These are phyloP conservation scores for Gaeumannomyces sp. DNA, from an alignment of 2,329 filamentous ascomycete genomes.

Conservation along the genomic window DNA sequence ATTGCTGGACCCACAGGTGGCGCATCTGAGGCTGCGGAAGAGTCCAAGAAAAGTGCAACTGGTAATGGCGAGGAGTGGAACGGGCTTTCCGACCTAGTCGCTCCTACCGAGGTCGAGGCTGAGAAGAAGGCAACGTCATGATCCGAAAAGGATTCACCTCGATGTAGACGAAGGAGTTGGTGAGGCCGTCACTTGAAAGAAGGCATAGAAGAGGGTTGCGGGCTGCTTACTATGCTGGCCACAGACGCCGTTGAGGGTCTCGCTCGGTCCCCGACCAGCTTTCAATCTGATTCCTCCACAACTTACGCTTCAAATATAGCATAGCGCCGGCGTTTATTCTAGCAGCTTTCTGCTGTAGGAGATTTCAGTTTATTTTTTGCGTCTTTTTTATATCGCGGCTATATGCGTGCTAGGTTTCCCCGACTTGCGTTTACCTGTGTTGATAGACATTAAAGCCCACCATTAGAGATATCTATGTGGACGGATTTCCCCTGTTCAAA, in stretches of 20 bases:
- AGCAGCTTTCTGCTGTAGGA: not conserved
- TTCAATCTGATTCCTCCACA: not conserved
- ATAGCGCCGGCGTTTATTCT: not conserved
- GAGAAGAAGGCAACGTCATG: not conserved
- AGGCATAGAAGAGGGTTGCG: not conserved
- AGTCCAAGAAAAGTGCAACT: not conserved
- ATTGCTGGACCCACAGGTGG: not conserved
- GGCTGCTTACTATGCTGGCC: not conserved
- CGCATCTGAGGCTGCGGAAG: not conserved
- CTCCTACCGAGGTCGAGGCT: not conserved
- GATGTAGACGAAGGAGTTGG: not conserved
- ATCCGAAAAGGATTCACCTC: not conserved
- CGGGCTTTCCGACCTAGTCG: constrained; percentile 2
- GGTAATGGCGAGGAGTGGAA: constrained; percentile 2
- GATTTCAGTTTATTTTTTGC: not conserved
- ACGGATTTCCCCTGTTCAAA: not conserved
- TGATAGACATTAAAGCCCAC: not conserved
- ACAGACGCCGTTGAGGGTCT: not conserved
- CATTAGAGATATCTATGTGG: not conserved
- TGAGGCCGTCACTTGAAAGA: not conserved
- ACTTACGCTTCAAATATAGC: not conserved
- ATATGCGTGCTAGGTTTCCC: not conserved
- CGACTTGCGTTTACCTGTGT: not conserved
- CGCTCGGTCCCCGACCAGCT: not conserved
- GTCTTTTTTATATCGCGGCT: not conserved